A percentile compares a stretch with the other conserved stretches of the same genome.
These are phyloP conservation scores for Backusella tarrabulga DNA, from an alignment of 192 early-diverging fungal genomes.

Conservation along the genomic window DNA sequence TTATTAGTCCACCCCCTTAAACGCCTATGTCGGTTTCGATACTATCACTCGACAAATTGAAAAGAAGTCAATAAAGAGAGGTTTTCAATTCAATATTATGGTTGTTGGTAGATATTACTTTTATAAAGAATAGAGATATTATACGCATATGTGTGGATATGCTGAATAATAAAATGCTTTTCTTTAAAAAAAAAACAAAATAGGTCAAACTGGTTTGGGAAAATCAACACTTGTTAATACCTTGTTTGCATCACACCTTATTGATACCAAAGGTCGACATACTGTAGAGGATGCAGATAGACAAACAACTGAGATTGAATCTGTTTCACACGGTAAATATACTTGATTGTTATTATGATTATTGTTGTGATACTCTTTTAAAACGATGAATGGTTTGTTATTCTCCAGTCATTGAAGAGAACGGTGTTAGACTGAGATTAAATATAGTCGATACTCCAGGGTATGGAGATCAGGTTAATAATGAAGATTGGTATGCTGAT, in stretches of 20 bases:
- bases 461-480: conserved; percentile 98
- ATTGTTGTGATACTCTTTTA: background rate
- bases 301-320: conserved; percentile 95
- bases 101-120: conserved; percentile 75
- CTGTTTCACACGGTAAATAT: conserved; percentile 75
- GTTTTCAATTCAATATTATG: conserved; percentile 98
- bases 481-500: conserved; percentile 82
- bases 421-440: conserved; percentile 88
- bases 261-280: conserved; percentile 88
- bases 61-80: conserved; percentile 95
- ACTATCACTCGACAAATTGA: conserved; percentile 96
- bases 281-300: conserved; percentile 76
- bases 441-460: conserved; percentile 99
- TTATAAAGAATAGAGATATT: background rate
- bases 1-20: conserved; percentile 53
- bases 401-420: conserved; percentile 86
- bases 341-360: background rate
- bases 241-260: conserved; percentile 93
- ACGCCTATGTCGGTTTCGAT: conserved; percentile 98
- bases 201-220: conserved; percentile 94
- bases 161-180: background rate
- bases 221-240: conserved; percentile 99
- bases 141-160: background rate
- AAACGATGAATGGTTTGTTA: background rate
- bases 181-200: background rate